A percentile compares a stretch with the other conserved stretches of the same genome.
Conservation (phyloP, 176 grass and related monocot species). For the Coix lacrymajobi region DNA sequence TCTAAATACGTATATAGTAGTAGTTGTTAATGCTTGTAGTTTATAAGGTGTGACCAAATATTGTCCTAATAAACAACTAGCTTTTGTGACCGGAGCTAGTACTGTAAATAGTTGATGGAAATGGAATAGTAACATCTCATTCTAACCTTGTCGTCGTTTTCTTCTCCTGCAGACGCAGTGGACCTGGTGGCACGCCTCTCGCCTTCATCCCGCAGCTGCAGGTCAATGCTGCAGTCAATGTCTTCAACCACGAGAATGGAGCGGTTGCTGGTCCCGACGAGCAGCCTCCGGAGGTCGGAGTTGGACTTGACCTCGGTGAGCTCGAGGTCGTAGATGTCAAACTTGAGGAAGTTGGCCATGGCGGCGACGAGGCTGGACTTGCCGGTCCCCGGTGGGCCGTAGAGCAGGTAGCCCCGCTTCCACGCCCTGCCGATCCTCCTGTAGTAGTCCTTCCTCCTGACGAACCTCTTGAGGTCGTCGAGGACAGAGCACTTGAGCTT, state of each 20-base stretch:
- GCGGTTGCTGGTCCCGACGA: slow-evolving; percentile 31
- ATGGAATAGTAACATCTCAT: not conserved
- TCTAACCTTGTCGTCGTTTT: slow-evolving; percentile 26
- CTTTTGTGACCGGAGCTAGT: not conserved
- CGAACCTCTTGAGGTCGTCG: slow-evolving; percentile 43
- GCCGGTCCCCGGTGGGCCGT: slow-evolving; percentile 30
- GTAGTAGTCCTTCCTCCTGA: slow-evolving; percentile 56
- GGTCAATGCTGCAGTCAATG: slow-evolving; percentile 44
- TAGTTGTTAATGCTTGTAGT: not conserved
- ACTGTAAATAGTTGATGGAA: not conserved
- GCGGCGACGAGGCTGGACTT: slow-evolving; percentile 49
- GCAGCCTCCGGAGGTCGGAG: slow-evolving; percentile 30
- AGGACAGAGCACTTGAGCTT: slow-evolving; percentile 31
- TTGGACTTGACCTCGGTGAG: slow-evolving; percentile 39
- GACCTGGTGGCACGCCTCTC: not conserved
- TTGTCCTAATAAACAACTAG: not conserved
- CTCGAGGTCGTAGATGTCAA: slow-evolving; percentile 61
- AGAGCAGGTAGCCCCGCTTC: slow-evolving; percentile 52
- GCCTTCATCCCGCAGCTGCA: slow-evolving; percentile 14
- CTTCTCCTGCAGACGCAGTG: not conserved
- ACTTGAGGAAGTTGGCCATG: slow-evolving; percentile 55
- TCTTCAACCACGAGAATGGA: slow-evolving; percentile 51
- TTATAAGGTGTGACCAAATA: not conserved
- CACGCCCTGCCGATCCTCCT: slow-evolving; percentile 51
- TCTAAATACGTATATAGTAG: no score